Evolutionary conservation across 345 rosid species (phyloP), one percentile per base, ranked within the genome.

Genomic region (Viola odorata): DNA sequence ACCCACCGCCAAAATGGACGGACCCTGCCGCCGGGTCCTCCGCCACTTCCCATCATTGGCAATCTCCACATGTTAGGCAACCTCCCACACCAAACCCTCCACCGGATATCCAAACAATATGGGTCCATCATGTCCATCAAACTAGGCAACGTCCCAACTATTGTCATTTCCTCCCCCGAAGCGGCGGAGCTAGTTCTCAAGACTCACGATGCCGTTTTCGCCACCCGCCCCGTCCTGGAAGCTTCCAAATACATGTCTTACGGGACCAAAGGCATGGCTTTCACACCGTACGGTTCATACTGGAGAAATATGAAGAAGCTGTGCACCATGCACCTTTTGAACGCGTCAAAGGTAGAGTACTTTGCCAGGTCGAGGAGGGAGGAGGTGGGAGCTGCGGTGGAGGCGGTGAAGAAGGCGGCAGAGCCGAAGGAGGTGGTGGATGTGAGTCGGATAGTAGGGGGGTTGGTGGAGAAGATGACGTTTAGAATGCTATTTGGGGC

Each of bases 71-170:
- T 65, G 16, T 50, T 65, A 15, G 69, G 69, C 16, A 38, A 10
- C 3, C 61, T 56, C 17, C 69, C 69, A 16, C 69, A 65, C 8
- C 69, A 49, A 65, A 48, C 61, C n/a, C 61, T 65, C 37, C 44
- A 45, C 49, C 39, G 48, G 17, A 12, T 65, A 56, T 55, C 89
- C 55, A 50, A 52, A 45, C 67, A 71, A 44, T 69, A 77, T 11
- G 89, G 87, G 7, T 80, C 77, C 0, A 77, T 82, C 63, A 60
- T 87, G 80, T 72, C 60, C 42, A 58, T 84, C 44, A 75, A 52
- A 12, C 72, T 76, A 0, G 88, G 91, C 6, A 62, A 23, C 7
- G 68, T 73, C 2, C 84, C 82, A 3, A 55, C 80, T 6, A 64
- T 79, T 1, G 64, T 84, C 13, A 71, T 83, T 61, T 75, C 84